Conservation (phyloP, 169 alveolate genomes). For the Miamiensis avidus region DNA sequence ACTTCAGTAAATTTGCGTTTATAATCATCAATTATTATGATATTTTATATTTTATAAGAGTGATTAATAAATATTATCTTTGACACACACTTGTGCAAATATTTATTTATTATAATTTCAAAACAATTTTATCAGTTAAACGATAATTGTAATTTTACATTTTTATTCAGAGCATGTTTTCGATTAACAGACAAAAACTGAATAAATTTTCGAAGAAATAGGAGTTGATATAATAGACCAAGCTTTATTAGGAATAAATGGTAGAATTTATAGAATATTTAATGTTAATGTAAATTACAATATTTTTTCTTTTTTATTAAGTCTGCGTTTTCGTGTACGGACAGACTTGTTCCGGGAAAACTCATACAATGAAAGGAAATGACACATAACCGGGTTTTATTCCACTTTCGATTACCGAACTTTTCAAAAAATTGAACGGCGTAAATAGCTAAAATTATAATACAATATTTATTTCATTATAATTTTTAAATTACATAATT, state of each 20-base stretch:
- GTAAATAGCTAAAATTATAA: not conserved
- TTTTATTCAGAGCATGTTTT: not conserved
- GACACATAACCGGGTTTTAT: slow-evolving; percentile 48
- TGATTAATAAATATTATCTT: too few species aligned
- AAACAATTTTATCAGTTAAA: not conserved
- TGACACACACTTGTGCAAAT: too few species aligned
- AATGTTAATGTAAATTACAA: not conserved
- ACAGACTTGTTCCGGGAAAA: slow-evolving; percentile 31
- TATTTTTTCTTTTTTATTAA: too few species aligned
- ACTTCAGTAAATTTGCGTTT: not conserved
- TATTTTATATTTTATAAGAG: too few species aligned
- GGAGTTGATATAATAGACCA: not conserved
- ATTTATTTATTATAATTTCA: too few species aligned
- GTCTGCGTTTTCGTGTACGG: slow-evolving; percentile 29
- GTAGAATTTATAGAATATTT: not conserved
- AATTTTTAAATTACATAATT: not conserved
- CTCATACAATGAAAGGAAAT: slow-evolving; percentile 58
- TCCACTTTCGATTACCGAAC: slow-evolving; percentile 39
- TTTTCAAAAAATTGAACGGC: slow-evolving; percentile 21
- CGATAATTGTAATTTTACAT: not conserved
- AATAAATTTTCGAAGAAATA: not conserved
- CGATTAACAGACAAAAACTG: not conserved
- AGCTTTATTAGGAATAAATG: not conserved
- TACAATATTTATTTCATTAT: too few species aligned
- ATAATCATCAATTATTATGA: too few species aligned